phyloP scores from a whole-genome alignment of 75 land plant genomes.

The Adiantum capillusveneris region DNA sequence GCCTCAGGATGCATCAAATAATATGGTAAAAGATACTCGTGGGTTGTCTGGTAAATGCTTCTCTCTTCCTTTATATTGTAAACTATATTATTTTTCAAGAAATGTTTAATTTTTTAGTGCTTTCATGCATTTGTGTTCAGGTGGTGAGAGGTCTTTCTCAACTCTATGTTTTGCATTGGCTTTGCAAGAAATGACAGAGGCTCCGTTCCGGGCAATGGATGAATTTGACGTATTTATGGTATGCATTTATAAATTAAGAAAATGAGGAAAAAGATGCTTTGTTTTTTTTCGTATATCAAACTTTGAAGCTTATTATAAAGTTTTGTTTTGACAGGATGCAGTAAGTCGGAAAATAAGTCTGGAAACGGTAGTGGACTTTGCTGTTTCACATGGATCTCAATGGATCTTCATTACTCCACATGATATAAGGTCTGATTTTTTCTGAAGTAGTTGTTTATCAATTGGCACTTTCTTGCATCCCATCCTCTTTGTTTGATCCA shows the following conservation, averaged over 20 bases:
- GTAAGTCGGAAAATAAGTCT: slow-evolving; percentile 92
- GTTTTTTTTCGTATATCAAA: too few relatives aligned
- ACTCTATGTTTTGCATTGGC: slow-evolving; percentile 93
- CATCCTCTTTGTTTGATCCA: too few relatives aligned
- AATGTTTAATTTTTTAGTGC: background rate
- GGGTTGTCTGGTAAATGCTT: slow-evolving; percentile 69
- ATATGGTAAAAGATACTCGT: slow-evolving; percentile 73
- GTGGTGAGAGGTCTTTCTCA: slow-evolving; percentile 94
- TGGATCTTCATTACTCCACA: slow-evolving; percentile 99
- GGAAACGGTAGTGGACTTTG: slow-evolving; percentile 85
- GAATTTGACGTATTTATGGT: slow-evolving; percentile 99
- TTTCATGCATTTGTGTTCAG: slow-evolving; percentile 18
- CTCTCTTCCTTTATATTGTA: background rate
- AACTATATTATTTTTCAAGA: background rate
- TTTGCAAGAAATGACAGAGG: slow-evolving; percentile 95
- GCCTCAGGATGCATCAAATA: slow-evolving; percentile 93
- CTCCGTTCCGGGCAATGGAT: slow-evolving; percentile 99
- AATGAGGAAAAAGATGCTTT: too few relatives aligned
- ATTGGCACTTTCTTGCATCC: too few relatives aligned
- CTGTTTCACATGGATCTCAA: slow-evolving; percentile 80
- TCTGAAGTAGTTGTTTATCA: too few relatives aligned
- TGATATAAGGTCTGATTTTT: slow-evolving; percentile 98
- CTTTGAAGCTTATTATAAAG: too few relatives aligned
- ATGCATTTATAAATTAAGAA: background rate
- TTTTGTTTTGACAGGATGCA: slow-evolving; percentile 53